Percentiles rank a stretch among this genome's conserved stretches.
Conservation (phyloP, 768 basidiomycete species). For the Lactarius deliciosus region DNA sequence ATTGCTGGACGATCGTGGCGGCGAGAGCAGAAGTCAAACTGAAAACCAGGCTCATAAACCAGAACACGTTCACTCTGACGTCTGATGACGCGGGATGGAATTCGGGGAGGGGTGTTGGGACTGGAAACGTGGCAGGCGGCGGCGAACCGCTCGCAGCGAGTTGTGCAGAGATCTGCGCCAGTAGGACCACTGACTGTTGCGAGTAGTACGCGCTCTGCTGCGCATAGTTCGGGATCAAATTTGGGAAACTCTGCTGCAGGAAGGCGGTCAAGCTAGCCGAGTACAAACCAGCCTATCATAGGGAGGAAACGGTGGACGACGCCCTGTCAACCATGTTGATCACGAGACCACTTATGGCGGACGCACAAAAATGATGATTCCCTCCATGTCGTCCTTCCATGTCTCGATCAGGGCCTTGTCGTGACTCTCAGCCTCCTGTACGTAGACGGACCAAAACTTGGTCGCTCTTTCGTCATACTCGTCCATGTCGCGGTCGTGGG, state of each 20-base stretch:
- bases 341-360: neutral
- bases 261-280: slow-evolving; percentile 22
- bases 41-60: slow-evolving; percentile 40
- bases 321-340: neutral
- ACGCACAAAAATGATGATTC: slow-evolving; percentile 42
- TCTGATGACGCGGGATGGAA: slow-evolving; percentile 34
- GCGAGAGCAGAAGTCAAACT: slow-evolving; percentile 44
- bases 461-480: slow-evolving; percentile 40
- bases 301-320: neutral
- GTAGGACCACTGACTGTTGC: slow-evolving; percentile 14
- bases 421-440: slow-evolving; percentile 39
- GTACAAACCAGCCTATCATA: slow-evolving; percentile 18
- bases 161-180: slow-evolving; percentile 19
- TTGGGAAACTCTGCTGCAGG: slow-evolving; percentile 14
- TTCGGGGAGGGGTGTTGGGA: neutral
- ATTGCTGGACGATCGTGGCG: slow-evolving; percentile 38
- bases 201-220: slow-evolving; percentile 5
- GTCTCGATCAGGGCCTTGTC: slow-evolving; percentile 37
- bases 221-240: slow-evolving; percentile 9
- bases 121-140: neutral
- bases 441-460: slow-evolving; percentile 42
- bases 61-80: slow-evolving; percentile 42
- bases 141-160: slow-evolving; percentile 14
- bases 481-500: neutral
- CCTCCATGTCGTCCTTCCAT: slow-evolving; percentile 46